Conservation (phyloP, 345 rosid species). For the Eucalyptus tenuipes region DNA sequence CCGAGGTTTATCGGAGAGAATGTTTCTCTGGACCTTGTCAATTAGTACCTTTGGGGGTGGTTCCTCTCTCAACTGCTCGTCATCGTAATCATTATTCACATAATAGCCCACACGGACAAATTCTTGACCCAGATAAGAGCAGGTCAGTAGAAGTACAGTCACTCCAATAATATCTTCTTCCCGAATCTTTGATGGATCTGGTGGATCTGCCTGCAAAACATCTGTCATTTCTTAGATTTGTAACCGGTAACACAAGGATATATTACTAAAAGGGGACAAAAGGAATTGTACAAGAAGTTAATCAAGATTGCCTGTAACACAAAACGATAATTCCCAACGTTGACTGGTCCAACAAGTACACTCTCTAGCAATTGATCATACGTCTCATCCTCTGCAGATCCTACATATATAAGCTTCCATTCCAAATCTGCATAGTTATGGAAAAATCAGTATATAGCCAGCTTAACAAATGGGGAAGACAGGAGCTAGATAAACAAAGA, state of each 20-base stretch:
- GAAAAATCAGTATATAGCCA: neutral
- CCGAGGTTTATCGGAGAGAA: constrained; percentile 80
- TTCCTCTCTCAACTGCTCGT: constrained; percentile 83
- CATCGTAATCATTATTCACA: constrained; percentile 85
- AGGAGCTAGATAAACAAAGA: neutral
- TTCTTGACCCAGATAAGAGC: constrained; percentile 83
- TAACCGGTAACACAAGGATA: neutral
- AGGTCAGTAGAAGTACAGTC: constrained; percentile 70
- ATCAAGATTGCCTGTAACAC: constrained; percentile 47
- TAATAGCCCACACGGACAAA: constrained; percentile 84
- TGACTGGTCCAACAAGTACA: constrained; percentile 93
- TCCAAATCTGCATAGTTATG: constrained; percentile 51
- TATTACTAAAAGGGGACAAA: neutral
- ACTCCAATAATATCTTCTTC: constrained; percentile 90
- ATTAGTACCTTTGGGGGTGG: constrained; percentile 72
- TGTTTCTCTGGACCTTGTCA: constrained; percentile 76
- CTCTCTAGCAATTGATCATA: constrained; percentile 79
- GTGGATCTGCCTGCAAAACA: constrained; percentile 65
- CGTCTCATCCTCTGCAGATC: constrained; percentile 94
- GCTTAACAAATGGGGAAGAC: neutral
- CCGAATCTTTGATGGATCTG: constrained; percentile 78
- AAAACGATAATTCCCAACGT: constrained; percentile 85
- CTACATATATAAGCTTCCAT: constrained; percentile 95
- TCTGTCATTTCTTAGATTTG: neutral
- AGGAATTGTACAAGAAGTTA: neutral